Evolutionary conservation across 305 asterid genomes (phyloP).

Genomic region (Galium porrigens): DNA sequence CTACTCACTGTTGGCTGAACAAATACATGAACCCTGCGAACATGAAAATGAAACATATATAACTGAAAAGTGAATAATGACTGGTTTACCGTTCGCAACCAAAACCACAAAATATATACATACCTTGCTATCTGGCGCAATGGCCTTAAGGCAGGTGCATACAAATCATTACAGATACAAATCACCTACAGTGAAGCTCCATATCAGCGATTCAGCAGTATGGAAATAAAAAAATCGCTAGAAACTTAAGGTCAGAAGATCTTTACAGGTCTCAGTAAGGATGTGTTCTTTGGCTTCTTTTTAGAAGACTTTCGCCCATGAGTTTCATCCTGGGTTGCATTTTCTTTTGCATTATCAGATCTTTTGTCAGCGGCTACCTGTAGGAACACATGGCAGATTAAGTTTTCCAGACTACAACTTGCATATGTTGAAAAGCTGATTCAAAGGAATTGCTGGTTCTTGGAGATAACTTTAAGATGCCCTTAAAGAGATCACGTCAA

Average conservation of each 20-base stretch:
- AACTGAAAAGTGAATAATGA: background rate
- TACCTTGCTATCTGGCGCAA: conserved; percentile 96
- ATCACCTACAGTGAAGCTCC: conserved; percentile 45
- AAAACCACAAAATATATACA: conserved; percentile 19
- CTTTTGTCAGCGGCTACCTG: conserved; percentile 77
- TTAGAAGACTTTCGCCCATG: conserved; percentile 41
- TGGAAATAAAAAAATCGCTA: conserved; percentile 8
- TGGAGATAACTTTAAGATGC: background rate
- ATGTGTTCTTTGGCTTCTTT: conserved; percentile 45
- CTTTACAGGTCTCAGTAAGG: conserved; percentile 78
- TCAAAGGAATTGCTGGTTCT: background rate
- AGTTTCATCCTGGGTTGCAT: conserved; percentile 37
- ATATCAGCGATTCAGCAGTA: conserved; percentile 19
- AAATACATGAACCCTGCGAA: conserved; percentile 82
- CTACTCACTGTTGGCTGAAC: conserved; percentile 83
- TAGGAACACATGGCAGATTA: conserved; percentile 13
- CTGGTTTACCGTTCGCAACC: background rate
- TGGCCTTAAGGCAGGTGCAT: conserved; percentile 83
- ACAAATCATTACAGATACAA: conserved; percentile 89
- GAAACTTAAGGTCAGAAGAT: conserved; percentile 16
- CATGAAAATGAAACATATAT: conserved; percentile 8
- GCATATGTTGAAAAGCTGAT: conserved; percentile 7
- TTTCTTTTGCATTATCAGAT: conserved; percentile 52
- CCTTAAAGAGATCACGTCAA: conserved; percentile 7
- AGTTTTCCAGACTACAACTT: conserved; percentile 6